Evolutionary conservation across 2,329 filamentous ascomycete genomes (phyloP), one percentile per base, ranked within the genome.

Genomic region (Acephala macrosclerotiorum): DNA sequence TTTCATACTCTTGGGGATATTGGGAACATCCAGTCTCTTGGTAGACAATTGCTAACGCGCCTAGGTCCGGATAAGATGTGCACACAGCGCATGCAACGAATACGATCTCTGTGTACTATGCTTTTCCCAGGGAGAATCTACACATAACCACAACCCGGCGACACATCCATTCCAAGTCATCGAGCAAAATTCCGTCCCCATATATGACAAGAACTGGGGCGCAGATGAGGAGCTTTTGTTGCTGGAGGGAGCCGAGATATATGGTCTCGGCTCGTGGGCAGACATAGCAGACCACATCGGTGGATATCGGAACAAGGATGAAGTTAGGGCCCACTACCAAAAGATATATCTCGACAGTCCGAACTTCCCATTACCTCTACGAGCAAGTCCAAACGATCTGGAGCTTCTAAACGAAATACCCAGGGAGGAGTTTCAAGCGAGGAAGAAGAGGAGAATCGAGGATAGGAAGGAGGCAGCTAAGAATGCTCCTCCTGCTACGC

Each of bases 231-330:
- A 99, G 79, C 80, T 98, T n/a, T 82, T 98, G 5, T 82, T 99
- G 61, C 81, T 99, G 0, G 96, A 99, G 80, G 96, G 96, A 25
- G 94, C 93, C 12, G 96, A 99, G 79, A 97, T 93, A 65, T 99
- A 99, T 76, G 96, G 96, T 0, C 83, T 99, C 58, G 96, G 96
- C 2, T 98, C 95, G 25, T 99, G 96, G 95, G 93, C 94, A 45
- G 96, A 99, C 75, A 96, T 99, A 68, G 94, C 96, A 42, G 95
- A 99, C 78, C 96, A 99, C 78, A 98, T 99, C 73, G 96, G 96
- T 60, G 96, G 96, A 12, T 98, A 94, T 76, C 89, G 96, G 64
- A 90, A 91, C 70, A 98, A 97, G 77, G 95, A 98, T 72, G 96
- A 99, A 79, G 96, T 98, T 38, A 89, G 93, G 68, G 92, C 97